Evolutionary conservation across 75 land plant genomes (phyloP), one percentile per base, ranked within the genome.

Genomic region (Sequoia sempervirens): DNA sequence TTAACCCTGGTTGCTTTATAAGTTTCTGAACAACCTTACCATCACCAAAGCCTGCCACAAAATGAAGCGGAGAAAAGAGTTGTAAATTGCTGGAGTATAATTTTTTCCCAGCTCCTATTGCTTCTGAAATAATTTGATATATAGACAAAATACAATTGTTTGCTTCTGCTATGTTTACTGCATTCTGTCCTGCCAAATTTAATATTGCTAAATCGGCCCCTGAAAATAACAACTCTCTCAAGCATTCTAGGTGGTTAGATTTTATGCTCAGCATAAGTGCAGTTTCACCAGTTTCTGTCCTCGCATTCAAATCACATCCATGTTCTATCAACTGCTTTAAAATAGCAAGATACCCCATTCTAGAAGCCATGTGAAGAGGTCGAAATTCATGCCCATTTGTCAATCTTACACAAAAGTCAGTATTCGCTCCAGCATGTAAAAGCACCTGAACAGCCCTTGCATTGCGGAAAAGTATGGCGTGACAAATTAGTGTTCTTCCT

Each of bases 381-480:
- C 88, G 89, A 82, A 92, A 94, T 81, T 86, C 88, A 4, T 52
- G 84, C 45, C 85, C 88, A 23, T 47, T 30, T 32, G 52, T 83
- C 38, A 92, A 91, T 80, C 79, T 88, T 53, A 92, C 81, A 14
- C 92, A 86, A 74, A 83, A 82, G 26, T 96, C 96, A 32, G 83
- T 73, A 84, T 96, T 79, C 12, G 96, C 93, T 23, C 98, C 95
- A 50, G 80, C 74, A 23, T 61, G 83, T 73, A 94, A 53, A 2
- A 96, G 91, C 58, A 93, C 83, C 14, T 85, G n/a, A 69, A 89
- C 87, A 18, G 98, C 98, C 41, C 85, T 84, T 9, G 54, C 37
- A 81, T 92, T 94, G 83, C 79, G 83, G 83, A 95, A 94, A 47
- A 96, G 93, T 40, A 96, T 89, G 28, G 98, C 98, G 85, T 96